phyloP scores from a whole-genome alignment of 1,139 yeast species.

The Hansenula sp. region DNA sequence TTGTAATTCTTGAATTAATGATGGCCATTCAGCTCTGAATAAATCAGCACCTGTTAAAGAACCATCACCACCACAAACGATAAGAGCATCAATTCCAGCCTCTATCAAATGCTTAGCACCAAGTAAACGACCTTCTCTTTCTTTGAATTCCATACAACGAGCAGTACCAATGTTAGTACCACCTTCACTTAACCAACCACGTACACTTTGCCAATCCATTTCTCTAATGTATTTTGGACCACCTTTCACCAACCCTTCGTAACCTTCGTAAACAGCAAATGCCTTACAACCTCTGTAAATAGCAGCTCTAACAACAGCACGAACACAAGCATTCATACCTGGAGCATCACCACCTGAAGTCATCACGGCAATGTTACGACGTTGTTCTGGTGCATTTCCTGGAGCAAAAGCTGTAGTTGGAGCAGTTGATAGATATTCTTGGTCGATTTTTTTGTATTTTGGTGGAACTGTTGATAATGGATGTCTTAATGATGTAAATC shows the following conservation, averaged over 20 bases:
- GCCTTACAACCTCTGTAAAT: slow-evolving; percentile 88
- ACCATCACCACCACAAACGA: slow-evolving; percentile 99
- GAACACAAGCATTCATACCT: slow-evolving; percentile 95
- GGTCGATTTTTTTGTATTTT: slow-evolving; percentile 20
- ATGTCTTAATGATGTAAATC: slow-evolving; percentile 57
- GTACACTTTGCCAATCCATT: slow-evolving; percentile 88
- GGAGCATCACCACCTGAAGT: slow-evolving; percentile 99
- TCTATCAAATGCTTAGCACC: slow-evolving; percentile 83
- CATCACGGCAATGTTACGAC: slow-evolving; percentile 83
- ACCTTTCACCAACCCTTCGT: slow-evolving; percentile 88
- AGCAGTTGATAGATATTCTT: slow-evolving; percentile 14
- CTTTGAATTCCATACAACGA: slow-evolving; percentile 79
- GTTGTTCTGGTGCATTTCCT: slow-evolving; percentile 27
- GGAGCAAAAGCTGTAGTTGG: slow-evolving; percentile 9
- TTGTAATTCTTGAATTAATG: slow-evolving; percentile 67
- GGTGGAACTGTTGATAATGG: slow-evolving; percentile 53
- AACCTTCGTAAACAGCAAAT: slow-evolving; percentile 93
- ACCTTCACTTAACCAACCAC: slow-evolving; percentile 88
- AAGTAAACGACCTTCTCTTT: slow-evolving; percentile 73
- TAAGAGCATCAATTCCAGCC: slow-evolving; percentile 89
- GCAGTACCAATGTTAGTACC: slow-evolving; percentile 98
- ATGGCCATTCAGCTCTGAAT: slow-evolving; percentile 93
- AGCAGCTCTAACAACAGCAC: slow-evolving; percentile 92
- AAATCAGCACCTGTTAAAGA: slow-evolving; percentile 96
- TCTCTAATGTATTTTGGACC: slow-evolving; percentile 64